Base-by-base conservation (phyloP, 2,329 filamentous ascomycete species). In the Trichoderma pleuroti region DNA sequence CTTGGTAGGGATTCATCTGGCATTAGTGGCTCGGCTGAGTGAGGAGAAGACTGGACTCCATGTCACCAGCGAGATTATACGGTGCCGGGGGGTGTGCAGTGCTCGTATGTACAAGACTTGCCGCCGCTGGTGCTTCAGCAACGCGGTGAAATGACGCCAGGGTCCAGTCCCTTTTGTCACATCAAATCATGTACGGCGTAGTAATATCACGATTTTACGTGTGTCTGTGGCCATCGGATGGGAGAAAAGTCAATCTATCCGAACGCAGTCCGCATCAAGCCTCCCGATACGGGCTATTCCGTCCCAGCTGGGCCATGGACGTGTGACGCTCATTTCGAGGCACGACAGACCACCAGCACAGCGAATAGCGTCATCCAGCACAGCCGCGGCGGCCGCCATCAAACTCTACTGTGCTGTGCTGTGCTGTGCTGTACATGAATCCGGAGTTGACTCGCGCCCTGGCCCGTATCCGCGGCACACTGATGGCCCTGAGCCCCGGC, bases 11-110 rank as follows among this genome's bases (percentile, higher is more conserved):
- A 67, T 39, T 21, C 36, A 60, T 36, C 60, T 42, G 36, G 28
- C 28, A 49, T 61, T 68, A 68, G 66, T 52, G 66, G 56, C 66
- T 68, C 56, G 66, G 66, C 66, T 68, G n/a, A 10, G 56, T 68
- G 56, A 52, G 65, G 54, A 49, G 28, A 36, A 52, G 36, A 21
- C 28, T 49, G 32, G 18, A 34, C 18, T 34, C 30, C 56, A 59
- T 34, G 56, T 8, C 28, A 5, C n/a, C 26, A 52, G 52, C 66
- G 66, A 68, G 39, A 68, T 68, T 68, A 68, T 36, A 42, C 5
- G 63, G 28, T 12, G 49, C 52, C 34, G 32, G 49, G 59, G 64
- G 34, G 18, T 42, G 32, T 28, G 54, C 12, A 34, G 18, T 16
- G 34, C 34, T 54, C 46, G 42, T 52, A 28, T n/a, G 26, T 28